These are phyloP conservation scores for Mycena chlorophos DNA, from an alignment of 768 basidiomycete genomes.

Conservation along the genomic window DNA sequence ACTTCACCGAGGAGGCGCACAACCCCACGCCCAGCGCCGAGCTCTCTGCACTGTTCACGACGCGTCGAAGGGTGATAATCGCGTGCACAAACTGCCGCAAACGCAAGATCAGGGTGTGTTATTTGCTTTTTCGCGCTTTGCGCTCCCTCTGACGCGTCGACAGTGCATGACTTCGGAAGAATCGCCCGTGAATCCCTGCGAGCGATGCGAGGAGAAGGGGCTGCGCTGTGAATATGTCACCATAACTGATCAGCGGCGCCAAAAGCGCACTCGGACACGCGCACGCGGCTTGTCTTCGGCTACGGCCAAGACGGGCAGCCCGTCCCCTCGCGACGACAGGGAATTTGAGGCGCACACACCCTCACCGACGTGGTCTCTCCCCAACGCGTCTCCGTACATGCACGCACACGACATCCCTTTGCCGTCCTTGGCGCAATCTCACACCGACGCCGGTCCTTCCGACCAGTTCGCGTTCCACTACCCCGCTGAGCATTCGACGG, in stretches of 20 bases:
- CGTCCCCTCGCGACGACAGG: not conserved
- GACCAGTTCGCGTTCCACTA: too few species aligned
- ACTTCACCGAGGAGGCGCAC: too few species aligned
- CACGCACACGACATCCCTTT: too few species aligned
- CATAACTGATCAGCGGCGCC: not conserved
- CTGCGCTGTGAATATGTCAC: conserved; percentile 1
- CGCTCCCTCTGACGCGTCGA: not conserved
- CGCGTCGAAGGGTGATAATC: not conserved
- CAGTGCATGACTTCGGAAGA: not conserved
- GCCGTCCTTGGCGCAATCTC: too few species aligned
- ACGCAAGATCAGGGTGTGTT: conserved; percentile 1
- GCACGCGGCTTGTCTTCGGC: not conserved
- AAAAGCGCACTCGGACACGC: not conserved
- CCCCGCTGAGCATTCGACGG: too few species aligned
- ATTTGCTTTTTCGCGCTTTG: not conserved
- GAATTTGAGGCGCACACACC: not conserved
- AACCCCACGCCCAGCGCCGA: not conserved
- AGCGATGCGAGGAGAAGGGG: not conserved
- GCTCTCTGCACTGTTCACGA: not conserved
- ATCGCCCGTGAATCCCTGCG: not conserved
- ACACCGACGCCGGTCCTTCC: too few species aligned
- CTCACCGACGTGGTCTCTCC: too few species aligned
- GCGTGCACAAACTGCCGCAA: not conserved
- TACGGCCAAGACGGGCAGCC: not conserved
- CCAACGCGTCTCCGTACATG: too few species aligned